Conservation (phyloP, 2,329 filamentous ascomycete species). For the Botrytis deweyae region DNA sequence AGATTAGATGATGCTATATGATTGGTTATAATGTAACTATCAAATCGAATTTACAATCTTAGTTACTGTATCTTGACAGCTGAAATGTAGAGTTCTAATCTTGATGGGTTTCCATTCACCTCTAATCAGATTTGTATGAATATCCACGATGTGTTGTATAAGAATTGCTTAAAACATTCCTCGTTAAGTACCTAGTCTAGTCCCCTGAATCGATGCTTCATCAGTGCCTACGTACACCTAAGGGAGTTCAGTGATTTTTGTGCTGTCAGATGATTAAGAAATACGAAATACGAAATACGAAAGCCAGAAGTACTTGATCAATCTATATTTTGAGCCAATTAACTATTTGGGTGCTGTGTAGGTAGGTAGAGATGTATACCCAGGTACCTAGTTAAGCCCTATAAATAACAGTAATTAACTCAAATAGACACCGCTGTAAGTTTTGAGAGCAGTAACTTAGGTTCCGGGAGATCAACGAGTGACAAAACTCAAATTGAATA, state of each 20-base stretch:
- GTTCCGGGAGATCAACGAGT: slow-evolving; percentile 18
- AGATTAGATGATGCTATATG: no score
- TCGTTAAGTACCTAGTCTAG: not conserved
- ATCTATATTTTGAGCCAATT: not conserved
- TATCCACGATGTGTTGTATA: not conserved
- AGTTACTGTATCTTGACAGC: no score
- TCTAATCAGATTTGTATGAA: not conserved
- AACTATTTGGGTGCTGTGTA: not conserved
- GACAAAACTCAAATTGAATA: not conserved
- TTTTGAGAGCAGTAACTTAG: not conserved
- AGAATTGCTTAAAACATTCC: not conserved
- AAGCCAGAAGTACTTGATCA: not conserved
- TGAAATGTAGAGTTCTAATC: not conserved
- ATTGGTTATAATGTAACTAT: no score
- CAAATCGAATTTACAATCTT: no score
- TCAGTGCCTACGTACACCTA: not conserved
- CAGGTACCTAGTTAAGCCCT: not conserved
- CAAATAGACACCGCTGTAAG: slow-evolving; percentile 4
- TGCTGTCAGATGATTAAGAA: not conserved
- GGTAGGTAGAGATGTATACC: not conserved
- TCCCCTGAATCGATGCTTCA: not conserved
- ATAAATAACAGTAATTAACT: not conserved
- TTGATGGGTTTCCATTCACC: not conserved
- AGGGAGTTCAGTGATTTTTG: not conserved
- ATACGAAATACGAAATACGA: not conserved